Evolutionary conservation across 305 asterid species (phyloP).

Genomic region (Fraxinus ornus): DNA sequence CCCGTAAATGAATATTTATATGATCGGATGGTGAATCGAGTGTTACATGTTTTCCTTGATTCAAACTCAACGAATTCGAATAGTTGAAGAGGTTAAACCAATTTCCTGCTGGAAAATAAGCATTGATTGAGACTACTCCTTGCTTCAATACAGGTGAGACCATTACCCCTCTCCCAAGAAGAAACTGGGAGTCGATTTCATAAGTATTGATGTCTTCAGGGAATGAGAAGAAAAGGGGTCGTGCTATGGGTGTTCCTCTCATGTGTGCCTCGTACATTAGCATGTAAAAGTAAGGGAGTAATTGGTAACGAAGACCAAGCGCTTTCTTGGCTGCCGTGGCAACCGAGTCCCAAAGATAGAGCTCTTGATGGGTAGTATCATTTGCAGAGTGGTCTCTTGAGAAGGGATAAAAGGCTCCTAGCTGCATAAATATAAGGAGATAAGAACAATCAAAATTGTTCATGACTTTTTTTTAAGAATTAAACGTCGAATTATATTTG

Average conservation of each 20-base stretch:
- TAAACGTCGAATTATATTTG: neutral
- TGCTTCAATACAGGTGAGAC: slow-evolving; percentile 45
- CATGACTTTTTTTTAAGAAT: neutral
- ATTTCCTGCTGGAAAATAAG: slow-evolving; percentile 50
- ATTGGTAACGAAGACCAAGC: slow-evolving; percentile 45
- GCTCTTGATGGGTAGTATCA: slow-evolving; percentile 41
- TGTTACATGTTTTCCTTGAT: slow-evolving; percentile 25
- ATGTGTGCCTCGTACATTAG: slow-evolving; percentile 47
- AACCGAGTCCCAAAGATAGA: slow-evolving; percentile 50
- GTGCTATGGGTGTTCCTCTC: slow-evolving; percentile 47
- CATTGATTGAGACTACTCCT: slow-evolving; percentile 32
- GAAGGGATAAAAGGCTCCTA: slow-evolving; percentile 60
- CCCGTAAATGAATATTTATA: slow-evolving; percentile 38
- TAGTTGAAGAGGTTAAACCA: slow-evolving; percentile 53
- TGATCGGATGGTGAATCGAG: slow-evolving; percentile 47
- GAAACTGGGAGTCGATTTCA: slow-evolving; percentile 41
- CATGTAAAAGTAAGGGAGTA: slow-evolving; percentile 49
- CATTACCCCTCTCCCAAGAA: slow-evolving; percentile 46
- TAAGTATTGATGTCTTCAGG: slow-evolving; percentile 40
- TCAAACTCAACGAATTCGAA: slow-evolving; percentile 16
- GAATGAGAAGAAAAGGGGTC: slow-evolving; percentile 60
- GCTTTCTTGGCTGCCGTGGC: slow-evolving; percentile 48
- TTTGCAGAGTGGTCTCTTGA: slow-evolving; percentile 46
- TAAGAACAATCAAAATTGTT: neutral
- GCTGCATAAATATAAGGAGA: slow-evolving; percentile 29